A percentile compares a stretch with the other conserved stretches of the same genome.
phyloP scores from a whole-genome alignment of 139 green algal species.

The Chara braunii region DNA sequence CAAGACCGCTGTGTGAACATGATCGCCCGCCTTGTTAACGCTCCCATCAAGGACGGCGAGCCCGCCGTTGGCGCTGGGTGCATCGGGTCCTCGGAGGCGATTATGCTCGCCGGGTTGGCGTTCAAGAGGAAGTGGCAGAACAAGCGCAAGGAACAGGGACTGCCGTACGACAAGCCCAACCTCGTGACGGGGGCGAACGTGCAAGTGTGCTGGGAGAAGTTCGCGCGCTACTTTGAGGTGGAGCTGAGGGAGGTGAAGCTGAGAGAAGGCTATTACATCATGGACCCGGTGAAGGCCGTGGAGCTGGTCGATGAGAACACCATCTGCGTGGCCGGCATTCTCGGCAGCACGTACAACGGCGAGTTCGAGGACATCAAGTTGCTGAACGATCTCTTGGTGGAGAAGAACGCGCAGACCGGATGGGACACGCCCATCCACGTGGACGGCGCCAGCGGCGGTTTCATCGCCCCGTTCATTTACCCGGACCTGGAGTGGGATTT shows the following conservation, averaged over 20 bases:
- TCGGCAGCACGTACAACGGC: conserved; percentile 38
- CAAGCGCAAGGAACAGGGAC: conserved; percentile 10
- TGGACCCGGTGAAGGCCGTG: conserved; percentile 37
- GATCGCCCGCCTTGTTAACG: conserved; percentile 32
- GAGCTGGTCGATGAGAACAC: conserved; percentile 43
- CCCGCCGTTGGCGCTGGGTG: conserved; percentile 1
- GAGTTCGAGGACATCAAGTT: conserved; percentile 39
- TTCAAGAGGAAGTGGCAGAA: conserved; percentile 35
- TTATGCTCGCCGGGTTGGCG: conserved; percentile 33
- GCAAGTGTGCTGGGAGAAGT: conserved; percentile 44
- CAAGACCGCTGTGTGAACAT: conserved; percentile 46
- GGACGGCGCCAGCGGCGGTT: conserved; percentile 42
- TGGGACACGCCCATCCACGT: conserved; percentile 44
- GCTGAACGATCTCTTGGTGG: conserved; percentile 17
- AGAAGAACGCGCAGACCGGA: conserved; percentile 28
- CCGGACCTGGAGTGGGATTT: conserved; percentile 45
- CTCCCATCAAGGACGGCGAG: background rate
- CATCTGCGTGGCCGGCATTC: conserved; percentile 39
- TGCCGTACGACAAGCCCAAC: conserved; percentile 34
- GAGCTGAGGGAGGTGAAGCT: conserved; percentile 29
- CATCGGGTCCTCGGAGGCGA: conserved; percentile 39
- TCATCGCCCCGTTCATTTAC: conserved; percentile 42
- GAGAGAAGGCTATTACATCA: conserved; percentile 12
- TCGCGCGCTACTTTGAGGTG: conserved; percentile 39
- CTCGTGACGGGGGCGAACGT: conserved; percentile 28